Conservation (phyloP, 2,329 filamentous ascomycete genomes). For the Paradendryphiella salina region DNA sequence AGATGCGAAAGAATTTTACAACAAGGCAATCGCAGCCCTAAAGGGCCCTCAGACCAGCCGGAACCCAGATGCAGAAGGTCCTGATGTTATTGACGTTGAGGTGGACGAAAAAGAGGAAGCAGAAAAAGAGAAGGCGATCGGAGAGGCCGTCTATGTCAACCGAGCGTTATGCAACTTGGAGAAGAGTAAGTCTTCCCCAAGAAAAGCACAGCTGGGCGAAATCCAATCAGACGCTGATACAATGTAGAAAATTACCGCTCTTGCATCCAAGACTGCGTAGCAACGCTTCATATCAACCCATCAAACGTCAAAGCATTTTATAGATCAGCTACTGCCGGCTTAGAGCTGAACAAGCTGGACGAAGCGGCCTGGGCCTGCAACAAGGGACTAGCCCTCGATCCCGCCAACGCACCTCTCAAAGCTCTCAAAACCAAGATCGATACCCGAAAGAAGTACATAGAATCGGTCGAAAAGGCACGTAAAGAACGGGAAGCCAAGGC, state of each 20-base stretch:
- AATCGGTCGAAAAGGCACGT: slow-evolving; percentile 60
- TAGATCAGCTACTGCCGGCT: slow-evolving; percentile 75
- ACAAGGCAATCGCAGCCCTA: slow-evolving; percentile 77
- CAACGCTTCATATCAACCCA: slow-evolving; percentile 76
- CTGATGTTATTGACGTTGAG: slow-evolving; percentile 51
- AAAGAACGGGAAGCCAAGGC: slow-evolving; percentile 59
- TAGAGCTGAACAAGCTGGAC: slow-evolving; percentile 74
- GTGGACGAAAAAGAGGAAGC: slow-evolving; percentile 64
- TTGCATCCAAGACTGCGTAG: slow-evolving; percentile 81
- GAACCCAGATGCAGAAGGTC: slow-evolving; percentile 47
- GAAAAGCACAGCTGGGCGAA: not conserved
- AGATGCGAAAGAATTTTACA: slow-evolving; percentile 90
- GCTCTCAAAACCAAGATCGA: slow-evolving; percentile 66
- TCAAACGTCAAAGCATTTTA: slow-evolving; percentile 89
- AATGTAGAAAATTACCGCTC: slow-evolving; percentile 76
- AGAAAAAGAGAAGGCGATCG: slow-evolving; percentile 62
- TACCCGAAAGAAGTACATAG: slow-evolving; percentile 60
- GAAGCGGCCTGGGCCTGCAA: slow-evolving; percentile 81
- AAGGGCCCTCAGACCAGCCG: slow-evolving; percentile 58
- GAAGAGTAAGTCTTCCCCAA: slow-evolving; percentile 58
- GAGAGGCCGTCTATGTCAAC: slow-evolving; percentile 82
- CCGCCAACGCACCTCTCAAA: slow-evolving; percentile 67
- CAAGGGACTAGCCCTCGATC: slow-evolving; percentile 73
- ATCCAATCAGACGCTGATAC: not conserved
- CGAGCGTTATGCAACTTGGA: slow-evolving; percentile 88